Evolutionary conservation across 768 basidiomycete species (phyloP).

Genomic region (Boletus rufocinnamomeus): DNA sequence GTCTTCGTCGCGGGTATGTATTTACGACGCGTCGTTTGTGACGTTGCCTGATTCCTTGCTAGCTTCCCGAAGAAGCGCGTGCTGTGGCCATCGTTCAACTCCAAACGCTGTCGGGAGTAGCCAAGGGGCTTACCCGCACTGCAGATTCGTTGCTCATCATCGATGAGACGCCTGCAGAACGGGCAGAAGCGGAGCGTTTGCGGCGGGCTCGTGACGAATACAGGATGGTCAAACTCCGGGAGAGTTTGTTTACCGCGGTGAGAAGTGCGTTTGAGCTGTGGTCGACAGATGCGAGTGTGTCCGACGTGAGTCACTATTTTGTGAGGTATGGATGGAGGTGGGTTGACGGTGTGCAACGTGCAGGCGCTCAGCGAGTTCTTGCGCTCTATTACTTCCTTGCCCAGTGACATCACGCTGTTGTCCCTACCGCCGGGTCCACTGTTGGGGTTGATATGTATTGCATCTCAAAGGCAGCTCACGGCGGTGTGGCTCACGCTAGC

Average conservation of each 20-base stretch:
- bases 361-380: constrained; percentile 82
- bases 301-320: constrained; percentile 57
- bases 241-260: constrained; percentile 62
- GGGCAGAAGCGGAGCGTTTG: constrained; percentile 55
- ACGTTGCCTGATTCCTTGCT: background rate
- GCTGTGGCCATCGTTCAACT: constrained; percentile 67
- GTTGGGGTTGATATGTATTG: constrained; percentile 74
- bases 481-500: constrained; percentile 86
- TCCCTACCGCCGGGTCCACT: constrained; percentile 82
- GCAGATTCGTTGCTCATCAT: constrained; percentile 66
- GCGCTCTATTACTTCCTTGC: constrained; percentile 83
- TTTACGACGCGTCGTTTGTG: background rate
- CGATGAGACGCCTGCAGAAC: constrained; percentile 55
- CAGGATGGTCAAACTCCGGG: constrained; percentile 61
- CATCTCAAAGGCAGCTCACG: constrained; percentile 69
- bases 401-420: constrained; percentile 73
- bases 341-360: constrained; percentile 6
- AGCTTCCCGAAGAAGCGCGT: constrained; percentile 78
- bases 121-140: constrained; percentile 81
- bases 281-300: constrained; percentile 76
- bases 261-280: constrained; percentile 67
- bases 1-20: constrained; percentile 52
- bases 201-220: constrained; percentile 63
- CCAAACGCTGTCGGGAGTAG: constrained; percentile 80
- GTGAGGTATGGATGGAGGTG: background rate